phyloP scores from a whole-genome alignment of 805 yeast genomes.

The Candida arabinofermentans region DNA sequence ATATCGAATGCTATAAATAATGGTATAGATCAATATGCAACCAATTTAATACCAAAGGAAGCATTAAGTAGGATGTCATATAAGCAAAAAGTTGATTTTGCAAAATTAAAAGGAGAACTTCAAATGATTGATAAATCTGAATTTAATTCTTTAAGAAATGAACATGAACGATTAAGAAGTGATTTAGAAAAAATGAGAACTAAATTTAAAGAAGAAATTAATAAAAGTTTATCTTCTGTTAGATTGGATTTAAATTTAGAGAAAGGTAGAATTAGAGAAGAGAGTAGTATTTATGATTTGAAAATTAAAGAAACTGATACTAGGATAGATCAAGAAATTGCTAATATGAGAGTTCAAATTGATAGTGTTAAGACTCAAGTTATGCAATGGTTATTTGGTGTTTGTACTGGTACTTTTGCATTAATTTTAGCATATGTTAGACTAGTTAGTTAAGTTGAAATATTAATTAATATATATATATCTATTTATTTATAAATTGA shows the following conservation, averaged over 20 bases:
- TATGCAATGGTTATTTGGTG: constrained; percentile 98
- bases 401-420: constrained; percentile 97
- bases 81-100: constrained; percentile 95
- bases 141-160: constrained; percentile 74
- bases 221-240: constrained; percentile 85
- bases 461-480: neutral
- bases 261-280: constrained; percentile 94
- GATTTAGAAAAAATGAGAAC: constrained; percentile 86
- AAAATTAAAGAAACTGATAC: constrained; percentile 94
- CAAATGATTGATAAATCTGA: constrained; percentile 86
- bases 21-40: constrained; percentile 70
- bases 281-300: constrained; percentile 85
- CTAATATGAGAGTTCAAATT: constrained; percentile 92
- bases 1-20: constrained; percentile 74
- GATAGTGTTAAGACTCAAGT: constrained; percentile 95
- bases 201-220: constrained; percentile 83
- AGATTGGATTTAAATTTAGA: constrained; percentile 87
- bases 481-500: constrained; percentile 40
- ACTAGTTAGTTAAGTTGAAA: constrained; percentile 34
- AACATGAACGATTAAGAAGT: constrained; percentile 77
- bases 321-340: constrained; percentile 90
- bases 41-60: constrained; percentile 81
- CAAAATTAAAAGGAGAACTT: constrained; percentile 87
- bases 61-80: constrained; percentile 79
- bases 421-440: constrained; percentile 88